A percentile compares a stretch with the other conserved stretches of the same genome.
Evolutionary conservation across 768 basidiomycete species (phyloP).

Genomic region (Suillus decipiens): DNA sequence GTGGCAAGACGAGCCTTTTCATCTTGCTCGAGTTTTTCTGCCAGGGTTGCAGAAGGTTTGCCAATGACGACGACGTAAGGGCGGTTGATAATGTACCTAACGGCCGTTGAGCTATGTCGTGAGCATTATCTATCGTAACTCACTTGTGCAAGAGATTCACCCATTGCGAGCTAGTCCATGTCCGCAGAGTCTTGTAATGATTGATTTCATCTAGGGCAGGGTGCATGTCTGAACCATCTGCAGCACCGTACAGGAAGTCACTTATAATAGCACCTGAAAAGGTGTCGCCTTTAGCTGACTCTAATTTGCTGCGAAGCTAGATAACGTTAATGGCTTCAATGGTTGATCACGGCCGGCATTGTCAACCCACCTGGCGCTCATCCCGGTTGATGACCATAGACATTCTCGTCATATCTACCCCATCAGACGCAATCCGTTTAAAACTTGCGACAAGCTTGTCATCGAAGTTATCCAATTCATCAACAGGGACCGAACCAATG

Average conservation of each 20-base stretch:
- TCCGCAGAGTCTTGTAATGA: slow-evolving; percentile 63
- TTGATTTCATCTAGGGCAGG: slow-evolving; percentile 77
- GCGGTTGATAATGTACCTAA: slow-evolving; percentile 78
- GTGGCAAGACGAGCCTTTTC: slow-evolving; percentile 76
- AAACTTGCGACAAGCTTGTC: slow-evolving; percentile 69
- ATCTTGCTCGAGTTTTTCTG: slow-evolving; percentile 74
- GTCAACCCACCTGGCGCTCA: slow-evolving; percentile 69
- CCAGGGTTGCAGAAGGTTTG: slow-evolving; percentile 84
- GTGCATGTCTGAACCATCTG: slow-evolving; percentile 78
- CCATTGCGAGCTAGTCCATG: slow-evolving; percentile 82
- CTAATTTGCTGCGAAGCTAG: slow-evolving; percentile 80
- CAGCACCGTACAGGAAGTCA: slow-evolving; percentile 85
- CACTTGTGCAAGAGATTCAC: slow-evolving; percentile 72
- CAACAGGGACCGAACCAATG: slow-evolving; percentile 81
- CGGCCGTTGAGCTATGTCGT: slow-evolving; percentile 5
- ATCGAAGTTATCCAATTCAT: slow-evolving; percentile 73
- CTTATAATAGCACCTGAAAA: slow-evolving; percentile 74
- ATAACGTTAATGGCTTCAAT: slow-evolving; percentile 10
- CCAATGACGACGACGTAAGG: slow-evolving; percentile 78
- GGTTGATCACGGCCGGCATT: not conserved
- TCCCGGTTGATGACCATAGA: slow-evolving; percentile 82
- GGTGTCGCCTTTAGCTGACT: slow-evolving; percentile 79
- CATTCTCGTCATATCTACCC: slow-evolving; percentile 92
- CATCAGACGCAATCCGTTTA: slow-evolving; percentile 65
- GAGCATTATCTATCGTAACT: slow-evolving; percentile 19